These are phyloP conservation scores for Lasiodiplodia sp. DNA, from an alignment of 2,329 filamentous ascomycete species.

Conservation along the genomic window DNA sequence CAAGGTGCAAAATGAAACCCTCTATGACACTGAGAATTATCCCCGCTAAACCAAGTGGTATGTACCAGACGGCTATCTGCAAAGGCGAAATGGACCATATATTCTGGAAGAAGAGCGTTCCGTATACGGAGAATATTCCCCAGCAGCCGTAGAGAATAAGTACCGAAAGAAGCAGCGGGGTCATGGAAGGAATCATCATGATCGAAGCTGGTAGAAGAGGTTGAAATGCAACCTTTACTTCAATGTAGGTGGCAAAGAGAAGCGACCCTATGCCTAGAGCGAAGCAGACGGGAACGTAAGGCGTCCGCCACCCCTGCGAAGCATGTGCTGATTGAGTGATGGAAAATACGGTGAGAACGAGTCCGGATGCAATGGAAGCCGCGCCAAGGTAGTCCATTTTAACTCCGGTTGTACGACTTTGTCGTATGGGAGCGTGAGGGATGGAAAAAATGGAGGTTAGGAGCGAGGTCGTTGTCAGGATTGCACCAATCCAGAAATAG, in stretches of 20 bases:
- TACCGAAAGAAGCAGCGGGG: slow-evolving; percentile 64
- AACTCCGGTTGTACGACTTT: not conserved
- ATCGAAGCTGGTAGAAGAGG: slow-evolving; percentile 69
- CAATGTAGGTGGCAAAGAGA: slow-evolving; percentile 66
- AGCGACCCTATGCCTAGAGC: slow-evolving; percentile 64
- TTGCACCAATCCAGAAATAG: slow-evolving; percentile 56
- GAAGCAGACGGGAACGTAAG: slow-evolving; percentile 60
- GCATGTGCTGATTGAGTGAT: not conserved
- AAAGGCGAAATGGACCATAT: no score
- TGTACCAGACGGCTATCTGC: no score
- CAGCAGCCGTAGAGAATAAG: slow-evolving; percentile 73
- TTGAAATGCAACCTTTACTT: slow-evolving; percentile 69
- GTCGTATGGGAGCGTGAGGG: not conserved
- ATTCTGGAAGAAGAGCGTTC: no score
- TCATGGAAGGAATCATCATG: slow-evolving; percentile 74
- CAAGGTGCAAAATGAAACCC: slow-evolving; percentile 51
- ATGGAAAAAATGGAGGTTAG: not conserved
- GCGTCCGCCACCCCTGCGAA: slow-evolving; percentile 35
- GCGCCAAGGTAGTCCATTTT: slow-evolving; percentile 72
- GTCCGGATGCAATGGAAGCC: slow-evolving; percentile 65
- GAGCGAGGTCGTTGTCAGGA: not conserved
- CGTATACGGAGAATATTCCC: slow-evolving; percentile 71
- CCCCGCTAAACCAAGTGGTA: no score
- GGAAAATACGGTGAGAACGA: slow-evolving; percentile 40
- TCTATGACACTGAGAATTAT: no score